Base-by-base conservation (phyloP, 371 early-diverging fungal species). In the Apophysomyces ossiformis region DNA sequence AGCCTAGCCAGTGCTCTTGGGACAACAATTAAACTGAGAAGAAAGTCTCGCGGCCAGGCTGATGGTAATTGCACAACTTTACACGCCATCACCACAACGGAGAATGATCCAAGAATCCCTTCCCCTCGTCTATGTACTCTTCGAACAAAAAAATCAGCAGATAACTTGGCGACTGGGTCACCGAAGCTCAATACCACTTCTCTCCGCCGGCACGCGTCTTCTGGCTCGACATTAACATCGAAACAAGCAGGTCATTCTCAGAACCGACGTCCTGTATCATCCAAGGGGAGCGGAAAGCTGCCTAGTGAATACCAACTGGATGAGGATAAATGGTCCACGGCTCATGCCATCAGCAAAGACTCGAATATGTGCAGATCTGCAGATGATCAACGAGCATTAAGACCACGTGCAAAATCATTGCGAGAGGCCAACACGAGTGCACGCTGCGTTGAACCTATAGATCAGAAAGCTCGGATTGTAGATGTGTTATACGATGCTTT, bases 61-160 rank as follows among this genome's bases (percentile, higher is more conserved):
- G 54, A 50, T 50, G 18, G 21, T 21, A 21, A n/a, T 21, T 50
- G 7, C 9, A 8, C 54, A 5, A 9, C 21, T 9, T 9, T 21
- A 26, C 21, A 50, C 21, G 64, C 16, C 16, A 16, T 18, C 6
- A 39, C 36, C 56, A 41, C 57, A 57, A 57, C 43, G 46, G 36
- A 60, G 38, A 38, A 36, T 50, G 54, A 35, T 50, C 57, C n/a
- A 57, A 26, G 46, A 60, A 32, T 61, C 9, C 64, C 61, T 41
- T 72, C 73, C 18, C 73, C 73, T 9, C 69, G 69, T 57, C 59
- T 69, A 16, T 50, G 64, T 56, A 60, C 73, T 16, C 56, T 72
- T 5, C 37, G 35, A 13, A 69, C 73, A 35, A 72, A 72, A 60
- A 65, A 66, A 16, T 66, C 73, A 35, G 69, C 32, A 18, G 72